Base-by-base conservation (phyloP, 129 eudicot species). In the Lonicera japonica region DNA sequence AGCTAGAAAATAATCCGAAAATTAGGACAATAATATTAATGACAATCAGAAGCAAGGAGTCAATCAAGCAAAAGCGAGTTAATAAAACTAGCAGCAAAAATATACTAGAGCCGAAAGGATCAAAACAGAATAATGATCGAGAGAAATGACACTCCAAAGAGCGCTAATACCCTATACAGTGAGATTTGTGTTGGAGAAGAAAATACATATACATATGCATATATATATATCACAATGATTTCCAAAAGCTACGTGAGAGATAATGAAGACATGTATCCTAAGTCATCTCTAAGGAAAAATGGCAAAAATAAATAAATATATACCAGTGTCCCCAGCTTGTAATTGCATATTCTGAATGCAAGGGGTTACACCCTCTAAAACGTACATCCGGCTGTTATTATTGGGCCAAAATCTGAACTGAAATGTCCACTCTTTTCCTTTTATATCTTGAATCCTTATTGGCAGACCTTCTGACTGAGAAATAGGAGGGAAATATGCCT, bases 341-440 rank as follows among this genome's bases (percentile, higher is more conserved):
- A 92, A 61, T 71, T 87, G 95, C 96, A 92, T 82, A 68, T 75
- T 84, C 70, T 85, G 96, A 77, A 92, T 78, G 79, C 95, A 92
- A 16, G 86, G 90, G 62, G 85, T 84, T 11, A 92, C 91, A 10
- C 98, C 98, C 73, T 92, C 98, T 71, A 92, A 75, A 55, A 92
- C 96, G 72, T 92, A 92, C 98, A 92, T 92, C 61, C 98, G 78
- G 72, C 98, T 92, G 82, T 92, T 92, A 56, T 92, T 92, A 58
- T 92, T 92, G 56, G 96, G 96, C 98, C 98, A 92, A 82, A 82
- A 92, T 66, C 98, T 80, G 79, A 92, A 92, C 68, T 92, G 98
- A 80, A 92, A 92, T 47, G 96, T 84, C 96, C 96, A 92, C 75
- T 92, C 98, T 70, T 82, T 85, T 60, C 98, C 98, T 72, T 80